Evolutionary conservation across 352 stramenopile genomes (phyloP), one percentile per base, ranked within the genome.

Genomic region (Phytophthora lateralis): DNA sequence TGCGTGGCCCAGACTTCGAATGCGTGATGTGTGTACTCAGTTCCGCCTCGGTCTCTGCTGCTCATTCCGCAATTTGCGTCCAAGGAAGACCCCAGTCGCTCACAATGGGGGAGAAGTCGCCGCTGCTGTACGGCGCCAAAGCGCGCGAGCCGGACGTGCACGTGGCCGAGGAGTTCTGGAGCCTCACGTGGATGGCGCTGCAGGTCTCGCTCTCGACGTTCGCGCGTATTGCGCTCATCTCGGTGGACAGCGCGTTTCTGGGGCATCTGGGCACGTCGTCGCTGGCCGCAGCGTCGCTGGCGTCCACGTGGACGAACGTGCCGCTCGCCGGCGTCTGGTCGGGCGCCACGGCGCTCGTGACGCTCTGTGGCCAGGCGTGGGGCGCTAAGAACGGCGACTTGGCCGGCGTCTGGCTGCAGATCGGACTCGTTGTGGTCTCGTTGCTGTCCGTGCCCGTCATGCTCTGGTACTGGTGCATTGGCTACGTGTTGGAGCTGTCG

Each of bases 171-270:
- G 85, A 94, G 66, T 85, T 94, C 57, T 68, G 73, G 60, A 65
- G 75, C 47, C 76, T 94, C 46, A 71, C 76, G 52, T 89, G 75
- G 56, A 92, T 94, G 81, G 85, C 85, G 39, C 61, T 92, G 49
- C 85, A 94, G 62, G 85, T 94, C 18, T 89, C 76, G 48, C 73
- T 94, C 32, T 85, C 85, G 1, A 93, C 82, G 0, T 88, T 91
- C 58, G 85, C 82, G 17, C 78, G 85, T 0, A 89, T 93, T 58
- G 82, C 78, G 32, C 73, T 93, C 53, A 87, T 79, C 51, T 90
- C 85, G 0, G 83, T 94, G 27, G 85, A 94, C 71, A 84, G 73
- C 51, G 83, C 82, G 17, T 95, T 92, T 56, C 63, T 95, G 38
- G 85, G 85, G 4, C 85, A 95, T 37, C 45, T 93, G 17, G 83